Conservation (phyloP, 148 eudicot species). For the Vaccinium darrowii region DNA sequence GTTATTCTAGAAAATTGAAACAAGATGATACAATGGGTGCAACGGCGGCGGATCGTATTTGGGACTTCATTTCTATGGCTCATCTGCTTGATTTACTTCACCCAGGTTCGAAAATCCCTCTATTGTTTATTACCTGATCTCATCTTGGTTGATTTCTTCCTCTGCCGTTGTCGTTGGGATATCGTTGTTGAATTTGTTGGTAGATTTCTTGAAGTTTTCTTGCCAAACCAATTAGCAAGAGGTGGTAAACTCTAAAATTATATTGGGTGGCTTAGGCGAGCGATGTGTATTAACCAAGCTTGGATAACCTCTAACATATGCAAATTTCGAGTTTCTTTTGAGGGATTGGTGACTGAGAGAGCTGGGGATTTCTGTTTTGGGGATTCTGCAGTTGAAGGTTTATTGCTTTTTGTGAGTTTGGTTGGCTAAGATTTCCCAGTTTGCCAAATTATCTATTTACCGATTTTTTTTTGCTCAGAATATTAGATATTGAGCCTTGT, state of each 20-base stretch:
- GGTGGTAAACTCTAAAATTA: too few species aligned
- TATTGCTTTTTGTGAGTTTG: neutral
- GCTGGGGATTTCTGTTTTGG: neutral
- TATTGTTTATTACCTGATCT: neutral
- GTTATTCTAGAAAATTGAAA: too few species aligned
- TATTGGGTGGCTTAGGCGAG: too few species aligned
- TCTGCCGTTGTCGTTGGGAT: slow-evolving; percentile 1
- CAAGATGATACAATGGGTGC: slow-evolving; percentile 65
- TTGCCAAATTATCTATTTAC: neutral
- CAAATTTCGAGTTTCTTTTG: neutral
- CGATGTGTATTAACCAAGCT: too few species aligned
- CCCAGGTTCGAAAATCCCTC: slow-evolving; percentile 50
- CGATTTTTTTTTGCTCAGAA: neutral
- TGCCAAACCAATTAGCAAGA: too few species aligned
- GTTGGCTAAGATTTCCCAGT: neutral
- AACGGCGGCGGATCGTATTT: slow-evolving; percentile 56
- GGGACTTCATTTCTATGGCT: slow-evolving; percentile 92
- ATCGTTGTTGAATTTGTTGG: neutral
- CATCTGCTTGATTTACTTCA: slow-evolving; percentile 90
- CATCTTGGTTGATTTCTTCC: slow-evolving; percentile 1
- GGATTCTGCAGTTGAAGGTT: neutral
- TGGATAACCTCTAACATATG: too few species aligned
- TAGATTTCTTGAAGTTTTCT: too few species aligned
- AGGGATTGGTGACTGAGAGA: neutral
- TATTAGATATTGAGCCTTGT: neutral